phyloP scores from a whole-genome alignment of 2,329 filamentous ascomycete genomes.

The Aspergillus sclerotialis region DNA sequence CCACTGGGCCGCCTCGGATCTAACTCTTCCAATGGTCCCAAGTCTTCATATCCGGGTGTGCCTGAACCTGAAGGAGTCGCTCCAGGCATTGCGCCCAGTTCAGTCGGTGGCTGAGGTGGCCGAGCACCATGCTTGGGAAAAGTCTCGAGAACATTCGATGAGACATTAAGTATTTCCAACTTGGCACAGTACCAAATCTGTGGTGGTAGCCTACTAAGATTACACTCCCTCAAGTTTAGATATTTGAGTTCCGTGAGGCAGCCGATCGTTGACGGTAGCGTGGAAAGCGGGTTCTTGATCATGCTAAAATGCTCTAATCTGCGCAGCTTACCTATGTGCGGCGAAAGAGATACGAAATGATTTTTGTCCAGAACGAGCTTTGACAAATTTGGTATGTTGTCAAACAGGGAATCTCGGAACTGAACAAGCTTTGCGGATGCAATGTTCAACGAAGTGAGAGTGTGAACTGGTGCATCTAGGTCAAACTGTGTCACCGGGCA shows the following conservation, averaged over 20 bases:
- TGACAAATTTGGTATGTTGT: conserved; percentile 78
- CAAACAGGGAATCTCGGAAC: conserved; percentile 78
- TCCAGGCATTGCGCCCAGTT: conserved; percentile 36
- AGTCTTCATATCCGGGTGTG: conserved; percentile 70
- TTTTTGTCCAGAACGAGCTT: conserved; percentile 90
- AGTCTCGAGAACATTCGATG: conserved; percentile 82
- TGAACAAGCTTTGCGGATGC: conserved; percentile 87
- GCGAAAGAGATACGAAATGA: conserved; percentile 84
- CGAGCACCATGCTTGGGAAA: conserved; percentile 75
- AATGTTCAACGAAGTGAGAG: conserved; percentile 77
- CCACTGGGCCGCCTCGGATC: conserved; percentile 73
- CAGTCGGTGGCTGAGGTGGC: conserved; percentile 58
- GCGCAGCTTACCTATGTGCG: conserved; percentile 73
- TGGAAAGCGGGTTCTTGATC: conserved; percentile 79
- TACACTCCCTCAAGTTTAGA: conserved; percentile 88
- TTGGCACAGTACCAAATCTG: conserved; percentile 96
- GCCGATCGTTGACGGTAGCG: conserved; percentile 80
- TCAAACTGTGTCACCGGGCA: conserved; percentile 95
- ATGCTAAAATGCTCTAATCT: conserved; percentile 89
- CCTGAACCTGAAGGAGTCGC: conserved; percentile 46
- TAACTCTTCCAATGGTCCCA: conserved; percentile 59
- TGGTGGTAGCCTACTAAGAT: conserved; percentile 76
- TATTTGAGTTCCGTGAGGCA: conserved; percentile 77
- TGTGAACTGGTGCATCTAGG: conserved; percentile 67
- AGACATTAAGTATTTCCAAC: conserved; percentile 86